Conservation (phyloP, 2,329 filamentous ascomycete species). For the Tolypocladium inflatum region DNA sequence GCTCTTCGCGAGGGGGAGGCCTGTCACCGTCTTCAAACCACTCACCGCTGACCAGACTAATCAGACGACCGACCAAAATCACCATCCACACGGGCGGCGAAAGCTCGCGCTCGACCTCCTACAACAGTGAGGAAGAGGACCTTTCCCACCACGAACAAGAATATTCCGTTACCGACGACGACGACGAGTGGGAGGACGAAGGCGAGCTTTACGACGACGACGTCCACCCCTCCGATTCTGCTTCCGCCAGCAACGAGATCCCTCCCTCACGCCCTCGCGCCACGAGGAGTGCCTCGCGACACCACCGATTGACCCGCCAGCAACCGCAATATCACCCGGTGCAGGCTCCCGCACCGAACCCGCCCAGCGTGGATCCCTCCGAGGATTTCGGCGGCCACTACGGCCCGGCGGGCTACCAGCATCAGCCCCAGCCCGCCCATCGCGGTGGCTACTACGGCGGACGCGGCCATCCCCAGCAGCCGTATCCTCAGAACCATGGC, state of each 20-base stretch:
- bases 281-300: conserved; percentile 16
- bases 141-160: conserved; percentile 22
- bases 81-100: conserved; percentile 17
- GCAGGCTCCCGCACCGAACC: conserved; percentile 28
- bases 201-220: conserved; percentile 36
- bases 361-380: conserved; percentile 53
- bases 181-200: conserved; percentile 29
- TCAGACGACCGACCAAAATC: conserved; percentile 16
- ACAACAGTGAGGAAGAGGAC: conserved; percentile 29
- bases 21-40: conserved; percentile 5
- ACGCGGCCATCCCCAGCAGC: conserved; percentile 18
- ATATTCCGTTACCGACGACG: conserved; percentile 23
- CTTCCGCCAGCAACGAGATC: conserved; percentile 34
- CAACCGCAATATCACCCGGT: conserved; percentile 29
- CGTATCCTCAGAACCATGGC: conserved; percentile 40
- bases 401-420: conserved; percentile 8
- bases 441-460: conserved; percentile 16
- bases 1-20: conserved; percentile 3
- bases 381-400: conserved; percentile 49
- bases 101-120: conserved; percentile 21
- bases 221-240: conserved; percentile 49
- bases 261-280: conserved; percentile 11
- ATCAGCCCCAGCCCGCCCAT: conserved; percentile 9
- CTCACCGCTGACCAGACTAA: conserved; percentile 16
- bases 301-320: conserved; percentile 20